These are phyloP conservation scores for Camellia japonica DNA, from an alignment of 148 eudicot genomes.

Conservation along the genomic window DNA sequence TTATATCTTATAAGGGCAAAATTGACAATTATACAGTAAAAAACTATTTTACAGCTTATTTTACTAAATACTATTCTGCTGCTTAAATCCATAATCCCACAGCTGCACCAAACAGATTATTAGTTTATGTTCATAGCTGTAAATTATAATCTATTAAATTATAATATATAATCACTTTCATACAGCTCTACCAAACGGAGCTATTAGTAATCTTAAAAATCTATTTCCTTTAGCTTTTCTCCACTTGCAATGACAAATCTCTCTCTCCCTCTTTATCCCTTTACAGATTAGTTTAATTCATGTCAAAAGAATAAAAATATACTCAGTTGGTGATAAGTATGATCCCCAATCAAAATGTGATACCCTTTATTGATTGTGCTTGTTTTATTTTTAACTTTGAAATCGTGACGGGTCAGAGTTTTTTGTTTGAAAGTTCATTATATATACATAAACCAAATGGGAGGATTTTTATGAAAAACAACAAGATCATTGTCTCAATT, in stretches of 20 bases:
- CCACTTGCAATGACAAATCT: not conserved
- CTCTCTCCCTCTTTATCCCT: not conserved
- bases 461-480: not conserved
- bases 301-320: conserved; percentile 2
- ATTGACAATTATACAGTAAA: too few relatives aligned
- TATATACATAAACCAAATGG: not conserved
- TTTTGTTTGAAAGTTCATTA: not conserved
- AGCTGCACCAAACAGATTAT: too few relatives aligned
- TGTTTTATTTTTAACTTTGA: not conserved
- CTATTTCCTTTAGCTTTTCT: conserved; percentile 2
- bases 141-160: too few relatives aligned
- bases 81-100: too few relatives aligned
- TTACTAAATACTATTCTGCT: too few relatives aligned
- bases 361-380: not conserved
- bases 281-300: not conserved
- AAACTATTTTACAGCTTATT: too few relatives aligned
- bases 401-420: not conserved
- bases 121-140: too few relatives aligned
- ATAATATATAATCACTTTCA: too few relatives aligned
- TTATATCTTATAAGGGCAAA: too few relatives aligned
- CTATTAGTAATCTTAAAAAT: not conserved
- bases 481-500: not conserved
- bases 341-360: conserved; percentile 18
- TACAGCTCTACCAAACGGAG: too few relatives aligned
- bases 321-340: conserved; percentile 8